Evolutionary conservation across 768 basidiomycete species (phyloP).

Genomic region (Agaricus sinodeliciosus): DNA sequence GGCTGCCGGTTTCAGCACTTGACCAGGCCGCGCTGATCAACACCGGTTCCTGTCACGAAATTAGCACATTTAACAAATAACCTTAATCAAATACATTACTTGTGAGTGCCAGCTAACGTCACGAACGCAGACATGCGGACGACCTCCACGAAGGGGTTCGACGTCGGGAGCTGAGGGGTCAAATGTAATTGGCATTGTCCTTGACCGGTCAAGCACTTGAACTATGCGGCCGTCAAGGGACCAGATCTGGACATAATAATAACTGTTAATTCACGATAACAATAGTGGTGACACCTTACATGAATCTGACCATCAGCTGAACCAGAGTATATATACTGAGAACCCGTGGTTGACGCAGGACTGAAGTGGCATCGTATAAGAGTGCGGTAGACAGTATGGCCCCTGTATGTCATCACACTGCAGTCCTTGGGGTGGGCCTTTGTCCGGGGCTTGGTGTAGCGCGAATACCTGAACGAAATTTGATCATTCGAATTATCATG

Average conservation of each 20-base stretch:
- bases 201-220: slow-evolving; percentile 76
- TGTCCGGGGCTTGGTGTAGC: slow-evolving; percentile 57
- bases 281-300: slow-evolving; percentile 33
- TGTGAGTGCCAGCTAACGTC: slow-evolving; percentile 95
- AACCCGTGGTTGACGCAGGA: slow-evolving; percentile 85
- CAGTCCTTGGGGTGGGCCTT: slow-evolving; percentile 80
- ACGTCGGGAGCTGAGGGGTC: slow-evolving; percentile 66
- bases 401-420: slow-evolving; percentile 93
- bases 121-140: slow-evolving; percentile 57
- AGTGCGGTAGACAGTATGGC: slow-evolving; percentile 84
- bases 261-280: background rate
- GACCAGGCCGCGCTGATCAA: slow-evolving; percentile 94
- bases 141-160: slow-evolving; percentile 20
- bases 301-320: slow-evolving; percentile 83
- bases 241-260: slow-evolving; percentile 65
- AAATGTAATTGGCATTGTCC: slow-evolving; percentile 59
- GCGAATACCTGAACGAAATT: slow-evolving; percentile 40
- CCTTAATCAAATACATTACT: slow-evolving; percentile 28
- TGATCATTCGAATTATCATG: slow-evolving; percentile 1
- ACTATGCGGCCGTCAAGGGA: slow-evolving; percentile 85
- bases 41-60: slow-evolving; percentile 60
- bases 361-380: slow-evolving; percentile 97
- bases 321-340: slow-evolving; percentile 92
- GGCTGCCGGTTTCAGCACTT: slow-evolving; percentile 53
- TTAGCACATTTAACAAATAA: background rate